A percentile compares a stretch with the other conserved stretches of the same genome.
Evolutionary conservation across 1,139 yeast species (phyloP).

Genomic region (Debaryomyces subglobosus): DNA sequence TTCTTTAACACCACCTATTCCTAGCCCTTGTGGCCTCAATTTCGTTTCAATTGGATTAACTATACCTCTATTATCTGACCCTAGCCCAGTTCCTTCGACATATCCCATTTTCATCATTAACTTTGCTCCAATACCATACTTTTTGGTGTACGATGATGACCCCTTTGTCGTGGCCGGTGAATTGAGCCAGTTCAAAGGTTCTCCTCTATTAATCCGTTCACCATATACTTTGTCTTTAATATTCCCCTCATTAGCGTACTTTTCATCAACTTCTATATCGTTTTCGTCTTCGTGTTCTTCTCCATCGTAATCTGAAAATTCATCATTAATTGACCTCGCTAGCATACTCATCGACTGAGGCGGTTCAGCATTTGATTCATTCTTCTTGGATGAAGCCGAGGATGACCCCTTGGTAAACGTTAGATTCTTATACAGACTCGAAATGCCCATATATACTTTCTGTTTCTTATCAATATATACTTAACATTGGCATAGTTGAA

Average conservation of each 20-base stretch:
- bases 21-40: slow-evolving; percentile 66
- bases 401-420: slow-evolving; percentile 12
- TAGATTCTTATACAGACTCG: slow-evolving; percentile 3
- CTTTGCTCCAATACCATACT: slow-evolving; percentile 86
- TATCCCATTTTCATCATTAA: slow-evolving; percentile 88
- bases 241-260: background rate
- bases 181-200: slow-evolving; percentile 1
- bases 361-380: background rate
- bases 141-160: slow-evolving; percentile 11
- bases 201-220: background rate
- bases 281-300: slow-evolving; percentile 17
- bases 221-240: background rate
- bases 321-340: slow-evolving; percentile 19
- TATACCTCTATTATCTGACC: slow-evolving; percentile 71
- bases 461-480: background rate
- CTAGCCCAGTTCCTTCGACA: slow-evolving; percentile 79
- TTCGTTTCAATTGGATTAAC: slow-evolving; percentile 75
- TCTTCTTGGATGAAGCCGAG: background rate
- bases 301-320: slow-evolving; percentile 27
- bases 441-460: slow-evolving; percentile 1
- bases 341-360: slow-evolving; percentile 13
- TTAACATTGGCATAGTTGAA: background rate
- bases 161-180: background rate
- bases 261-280: background rate
- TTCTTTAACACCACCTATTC: slow-evolving; percentile 67